phyloP scores from a whole-genome alignment of 345 rosid genomes.

The Raphanus raphanistrum region DNA sequence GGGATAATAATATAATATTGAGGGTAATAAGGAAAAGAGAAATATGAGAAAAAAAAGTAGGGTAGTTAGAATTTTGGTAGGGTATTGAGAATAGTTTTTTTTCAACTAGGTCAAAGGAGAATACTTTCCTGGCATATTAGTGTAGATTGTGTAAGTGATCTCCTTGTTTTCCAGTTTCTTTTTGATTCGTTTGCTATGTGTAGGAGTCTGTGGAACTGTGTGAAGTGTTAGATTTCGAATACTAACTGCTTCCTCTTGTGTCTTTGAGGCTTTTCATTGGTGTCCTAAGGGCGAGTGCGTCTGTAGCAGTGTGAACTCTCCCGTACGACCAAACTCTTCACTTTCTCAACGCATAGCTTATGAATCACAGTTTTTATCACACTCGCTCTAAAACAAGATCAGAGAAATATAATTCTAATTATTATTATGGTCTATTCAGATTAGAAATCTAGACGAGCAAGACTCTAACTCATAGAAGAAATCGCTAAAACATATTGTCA shows the following conservation, averaged over 20 bases:
- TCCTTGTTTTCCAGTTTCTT: background rate
- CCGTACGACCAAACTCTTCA: background rate
- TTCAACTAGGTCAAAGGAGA: no score
- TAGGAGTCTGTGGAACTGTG: slow-evolving; percentile 7
- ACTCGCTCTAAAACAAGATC: background rate
- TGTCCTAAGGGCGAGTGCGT: background rate
- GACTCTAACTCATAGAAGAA: background rate
- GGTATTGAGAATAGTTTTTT: no score
- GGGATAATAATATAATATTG: no score
- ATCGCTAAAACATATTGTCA: background rate
- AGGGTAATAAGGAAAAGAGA: no score
- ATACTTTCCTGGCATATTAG: background rate
- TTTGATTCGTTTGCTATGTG: background rate
- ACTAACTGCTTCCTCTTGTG: background rate
- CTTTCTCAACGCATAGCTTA: background rate
- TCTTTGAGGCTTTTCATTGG: background rate
- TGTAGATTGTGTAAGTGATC: slow-evolving; percentile 22
- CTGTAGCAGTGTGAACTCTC: background rate
- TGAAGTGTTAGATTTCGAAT: slow-evolving; percentile 18
- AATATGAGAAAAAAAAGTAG: no score
- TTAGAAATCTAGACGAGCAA: background rate
- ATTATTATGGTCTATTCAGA: background rate
- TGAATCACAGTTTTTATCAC: background rate
- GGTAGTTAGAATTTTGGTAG: no score
- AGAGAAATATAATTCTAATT: background rate